Base-by-base conservation (phyloP, 352 stramenopile genomes). In the Phytophthora multivora region DNA sequence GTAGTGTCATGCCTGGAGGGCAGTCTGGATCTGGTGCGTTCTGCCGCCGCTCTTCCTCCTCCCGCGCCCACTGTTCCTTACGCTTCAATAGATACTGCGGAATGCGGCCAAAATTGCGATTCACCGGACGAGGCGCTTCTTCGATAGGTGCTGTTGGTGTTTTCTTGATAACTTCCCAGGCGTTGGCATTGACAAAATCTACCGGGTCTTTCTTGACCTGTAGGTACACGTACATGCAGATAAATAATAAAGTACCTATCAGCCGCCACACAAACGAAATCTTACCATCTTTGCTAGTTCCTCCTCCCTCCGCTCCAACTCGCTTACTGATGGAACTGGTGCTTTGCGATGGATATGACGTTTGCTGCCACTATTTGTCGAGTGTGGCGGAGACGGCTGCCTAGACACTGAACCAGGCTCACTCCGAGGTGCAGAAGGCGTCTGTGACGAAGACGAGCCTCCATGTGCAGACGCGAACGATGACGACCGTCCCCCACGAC, bases 11-110 rank as follows among this genome's bases (percentile, higher is more conserved):
- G 0, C 91, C 90, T 9, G 79, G 82, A 6, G 90, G 91, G 49
- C 88, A 96, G 45, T 95, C 79, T 1, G 90, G 90, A 59, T 97
- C 90, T 0, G 86, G 86, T 11, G 78, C 69, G 45, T 91, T 94
- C 15, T 57, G 69, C 4, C 77, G 70, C 1, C 83, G 75, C 48
- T 95, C 78, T 68, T 96, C 83, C 58, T 96, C 90, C 48, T 96
- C 89, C n/a, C 54, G 63, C 4, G 82, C 86, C 86, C 88, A 96
- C 33, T 95, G 68, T 39, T 89, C 83, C 58, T 92, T 91, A 15
- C 83, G 83, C 25, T 84, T 73, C 12, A 90, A 59, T 15, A 94
- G 59, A 55, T 93, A 94, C 55, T 64, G 65, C 5, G 86, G 86
- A 42, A 93, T 83, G 40, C 83, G 78, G 0, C 86, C 83, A 59